Percentiles rank a stretch among this genome's conserved stretches.
Conservation (phyloP, 2,329 filamentous ascomycete species). For the Diaporthe vaccinii region DNA sequence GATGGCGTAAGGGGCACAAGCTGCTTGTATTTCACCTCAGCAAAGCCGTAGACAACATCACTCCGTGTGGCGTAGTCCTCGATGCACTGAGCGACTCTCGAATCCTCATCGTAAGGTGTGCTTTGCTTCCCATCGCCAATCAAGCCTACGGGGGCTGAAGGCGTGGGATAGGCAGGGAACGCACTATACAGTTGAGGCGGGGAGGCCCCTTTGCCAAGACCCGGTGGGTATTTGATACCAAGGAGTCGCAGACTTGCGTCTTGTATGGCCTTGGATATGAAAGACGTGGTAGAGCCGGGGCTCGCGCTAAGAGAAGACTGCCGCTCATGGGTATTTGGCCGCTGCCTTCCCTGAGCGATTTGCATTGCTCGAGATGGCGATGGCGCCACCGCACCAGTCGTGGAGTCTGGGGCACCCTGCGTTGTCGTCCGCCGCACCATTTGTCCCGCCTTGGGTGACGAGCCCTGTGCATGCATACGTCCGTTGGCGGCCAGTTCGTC, state of each 20-base stretch:
- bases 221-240: constrained; percentile 77
- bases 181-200: constrained; percentile 83
- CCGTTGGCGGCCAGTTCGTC: constrained; percentile 93
- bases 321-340: constrained; percentile 76
- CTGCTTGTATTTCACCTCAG: constrained; percentile 98
- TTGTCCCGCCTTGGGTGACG: constrained; percentile 69
- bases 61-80: constrained; percentile 94
- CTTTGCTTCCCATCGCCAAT: constrained; percentile 76
- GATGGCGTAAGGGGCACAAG: constrained; percentile 91
- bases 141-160: constrained; percentile 71
- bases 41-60: constrained; percentile 97
- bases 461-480: constrained; percentile 64
- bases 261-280: constrained; percentile 94
- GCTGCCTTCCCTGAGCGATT: constrained; percentile 75
- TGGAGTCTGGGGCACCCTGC: constrained; percentile 78
- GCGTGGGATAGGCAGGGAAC: constrained; percentile 86
- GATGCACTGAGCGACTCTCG: constrained; percentile 81
- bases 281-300: constrained; percentile 82
- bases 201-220: constrained; percentile 74
- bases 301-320: constrained; percentile 82
- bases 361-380: constrained; percentile 81
- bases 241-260: constrained; percentile 86
- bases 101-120: constrained; percentile 81
- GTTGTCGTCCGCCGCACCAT: constrained; percentile 84
- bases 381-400: constrained; percentile 76